A percentile compares a stretch with the other conserved stretches of the same genome.
Conservation (phyloP, 2,329 filamentous ascomycete genomes). For the Cercospora sojina region DNA sequence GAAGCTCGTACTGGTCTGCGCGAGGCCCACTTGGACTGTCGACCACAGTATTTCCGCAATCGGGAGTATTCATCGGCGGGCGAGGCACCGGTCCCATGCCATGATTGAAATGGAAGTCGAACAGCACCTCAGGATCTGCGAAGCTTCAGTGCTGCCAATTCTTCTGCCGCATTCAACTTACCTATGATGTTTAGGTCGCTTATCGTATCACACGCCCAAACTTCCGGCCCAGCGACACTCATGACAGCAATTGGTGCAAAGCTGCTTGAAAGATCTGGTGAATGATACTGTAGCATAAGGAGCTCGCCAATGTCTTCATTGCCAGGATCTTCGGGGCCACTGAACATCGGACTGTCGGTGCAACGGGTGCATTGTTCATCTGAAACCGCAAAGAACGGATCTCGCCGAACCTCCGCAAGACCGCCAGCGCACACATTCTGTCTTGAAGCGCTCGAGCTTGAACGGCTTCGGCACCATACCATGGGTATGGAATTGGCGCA, state of each 20-base stretch:
- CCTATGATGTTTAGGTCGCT: not conserved
- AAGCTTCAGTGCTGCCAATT: not conserved
- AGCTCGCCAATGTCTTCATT: not conserved
- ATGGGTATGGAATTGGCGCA: not conserved
- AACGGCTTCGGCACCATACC: not conserved
- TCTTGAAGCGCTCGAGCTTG: not conserved
- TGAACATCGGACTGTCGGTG: not conserved
- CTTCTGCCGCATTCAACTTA: not conserved
- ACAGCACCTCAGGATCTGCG: not conserved
- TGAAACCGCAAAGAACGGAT: not conserved
- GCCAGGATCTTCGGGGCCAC: not conserved
- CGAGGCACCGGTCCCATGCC: not conserved
- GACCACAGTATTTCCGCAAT: not conserved
- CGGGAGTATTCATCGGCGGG: not conserved
- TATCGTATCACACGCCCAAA: not conserved
- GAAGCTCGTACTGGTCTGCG: not conserved
- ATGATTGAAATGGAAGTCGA: not conserved
- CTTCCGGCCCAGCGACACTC: not conserved
- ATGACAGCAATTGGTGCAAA: not conserved
- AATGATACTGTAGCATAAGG: not conserved
- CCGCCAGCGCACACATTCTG: not conserved
- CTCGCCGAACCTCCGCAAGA: not conserved
- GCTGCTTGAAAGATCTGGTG: not conserved
- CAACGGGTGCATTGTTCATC: not conserved
- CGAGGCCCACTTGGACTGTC: not conserved